Base-by-base conservation (phyloP, 2,329 filamentous ascomycete species). In the Curvularia sp. region DNA sequence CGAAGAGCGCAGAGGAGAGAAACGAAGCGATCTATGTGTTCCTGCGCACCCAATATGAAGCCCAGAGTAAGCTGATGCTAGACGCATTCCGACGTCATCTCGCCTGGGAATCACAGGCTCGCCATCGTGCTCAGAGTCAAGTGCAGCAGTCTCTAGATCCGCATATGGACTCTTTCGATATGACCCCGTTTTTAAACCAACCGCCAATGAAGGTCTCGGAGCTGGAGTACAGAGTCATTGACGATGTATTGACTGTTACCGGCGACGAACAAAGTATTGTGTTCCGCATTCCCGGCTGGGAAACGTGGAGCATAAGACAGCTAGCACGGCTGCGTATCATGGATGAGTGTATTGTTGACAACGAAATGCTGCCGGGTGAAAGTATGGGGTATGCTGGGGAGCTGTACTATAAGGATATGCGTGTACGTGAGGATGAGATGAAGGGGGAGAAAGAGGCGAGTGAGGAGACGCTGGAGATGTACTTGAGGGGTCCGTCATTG, bases 1-100 rank as follows among this genome's bases (percentile, higher is more conserved):
- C 20, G 9, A 31, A 5, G 26, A 30, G 15, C n/a, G 5, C 2
- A 9, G n/a, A 33, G 18, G 28, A n/a, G 6, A 33, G 44, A 10
- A 28, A 31, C 3, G 44, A 12, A 31, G 43, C 43, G 13, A 31
- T 31, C 30, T 47, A 47, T 4, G 10, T 3, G 1, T 30, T 47
- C n/a, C 54, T 58, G 42, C 20, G 26, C 31, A 18, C 10, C 22
- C 41, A 30, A n/a, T 41, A 20, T 12, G 49, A 50, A 20, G 5
- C 35, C 18, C 44, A 47, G n/a, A 38, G 43, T 9, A 46, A 38
- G 18, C 7, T n/a, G 20, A 41, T 60, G 15, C 26, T 57, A 13
- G 5, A 22, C 1, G 20, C 43, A 5, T 57, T 44, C 18, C 53
- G 53, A 8, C 10, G 44, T 4, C 43, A 57, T 15, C 22, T 55